These are phyloP conservation scores for Calocybe indica DNA, from an alignment of 768 basidiomycete species.

Conservation along the genomic window DNA sequence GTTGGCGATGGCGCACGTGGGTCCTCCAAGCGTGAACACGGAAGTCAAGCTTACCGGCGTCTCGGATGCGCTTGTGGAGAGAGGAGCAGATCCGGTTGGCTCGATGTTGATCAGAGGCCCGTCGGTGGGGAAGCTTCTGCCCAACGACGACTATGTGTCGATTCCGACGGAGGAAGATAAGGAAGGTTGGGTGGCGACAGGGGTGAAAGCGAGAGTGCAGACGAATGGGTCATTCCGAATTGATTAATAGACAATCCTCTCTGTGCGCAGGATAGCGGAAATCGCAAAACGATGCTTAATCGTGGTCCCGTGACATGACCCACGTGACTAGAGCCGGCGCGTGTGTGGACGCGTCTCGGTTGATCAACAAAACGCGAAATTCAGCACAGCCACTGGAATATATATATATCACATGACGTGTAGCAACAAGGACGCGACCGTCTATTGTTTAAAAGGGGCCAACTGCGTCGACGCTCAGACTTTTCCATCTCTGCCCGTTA, in stretches of 20 bases:
- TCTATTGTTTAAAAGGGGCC: constrained; percentile 25
- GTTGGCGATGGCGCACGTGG: constrained; percentile 42
- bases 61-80: constrained; percentile 59
- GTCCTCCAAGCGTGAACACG: constrained; percentile 80
- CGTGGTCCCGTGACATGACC: constrained; percentile 3
- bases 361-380: constrained; percentile 35
- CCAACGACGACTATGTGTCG: constrained; percentile 32
- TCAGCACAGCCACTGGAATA: constrained; percentile 31
- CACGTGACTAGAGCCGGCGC: constrained; percentile 16
- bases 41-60: constrained; percentile 76
- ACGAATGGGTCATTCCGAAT: constrained; percentile 63
- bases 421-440: constrained; percentile 11
- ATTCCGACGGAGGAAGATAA: constrained; percentile 24
- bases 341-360: constrained; percentile 11
- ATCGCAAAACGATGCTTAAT: background rate
- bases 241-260: background rate
- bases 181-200: constrained; percentile 43
- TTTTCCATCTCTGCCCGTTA: constrained; percentile 16
- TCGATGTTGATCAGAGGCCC: constrained; percentile 65
- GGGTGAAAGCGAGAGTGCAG: constrained; percentile 41
- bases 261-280: background rate
- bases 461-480: constrained; percentile 2
- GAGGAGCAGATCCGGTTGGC: constrained; percentile 62
- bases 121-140: constrained; percentile 52
- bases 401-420: constrained; percentile 16